Evolutionary conservation across 192 early-diverging fungal genomes (phyloP).

Genomic region (Geranomyces michiganensis): DNA sequence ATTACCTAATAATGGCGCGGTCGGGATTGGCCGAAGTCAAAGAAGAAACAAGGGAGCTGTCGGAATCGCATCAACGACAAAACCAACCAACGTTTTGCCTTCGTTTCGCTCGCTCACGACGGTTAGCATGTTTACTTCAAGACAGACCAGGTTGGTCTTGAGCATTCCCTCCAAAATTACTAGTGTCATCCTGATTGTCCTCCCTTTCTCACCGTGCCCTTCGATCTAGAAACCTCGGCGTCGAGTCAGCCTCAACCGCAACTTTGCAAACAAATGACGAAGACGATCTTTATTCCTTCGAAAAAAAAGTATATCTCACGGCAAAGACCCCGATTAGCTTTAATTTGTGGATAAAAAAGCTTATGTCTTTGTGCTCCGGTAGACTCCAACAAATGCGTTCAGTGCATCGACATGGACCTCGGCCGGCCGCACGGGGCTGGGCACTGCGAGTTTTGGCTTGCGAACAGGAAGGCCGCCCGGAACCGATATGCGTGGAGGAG

Average conservation of each 20-base stretch:
- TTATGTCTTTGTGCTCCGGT: neutral
- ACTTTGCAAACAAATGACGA: constrained; percentile 25
- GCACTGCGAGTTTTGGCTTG: constrained; percentile 18
- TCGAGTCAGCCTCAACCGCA: constrained; percentile 18
- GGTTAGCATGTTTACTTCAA: constrained; percentile 9
- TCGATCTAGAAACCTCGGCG: neutral
- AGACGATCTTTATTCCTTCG: constrained; percentile 59
- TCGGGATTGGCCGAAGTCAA: too few species aligned
- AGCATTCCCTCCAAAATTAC: neutral
- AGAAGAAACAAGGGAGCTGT: too few species aligned
- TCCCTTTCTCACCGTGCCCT: neutral
- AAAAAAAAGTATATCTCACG: constrained; percentile 47
- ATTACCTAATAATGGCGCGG: too few species aligned
- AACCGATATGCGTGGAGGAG: constrained; percentile 25
- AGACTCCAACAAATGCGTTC: constrained; percentile 3
- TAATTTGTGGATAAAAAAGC: neutral
- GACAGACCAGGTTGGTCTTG: neutral
- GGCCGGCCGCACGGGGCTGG: constrained; percentile 26
- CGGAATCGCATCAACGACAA: too few species aligned
- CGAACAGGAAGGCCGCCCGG: constrained; percentile 23
- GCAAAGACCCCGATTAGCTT: neutral
- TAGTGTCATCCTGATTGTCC: neutral
- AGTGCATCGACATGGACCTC: constrained; percentile 14
- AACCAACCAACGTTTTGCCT: too few species aligned
- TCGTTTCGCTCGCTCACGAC: too few species aligned